Evolutionary conservation across 441 rosid genomes (phyloP).

Genomic region (Euphorbia schlechtendalii): DNA sequence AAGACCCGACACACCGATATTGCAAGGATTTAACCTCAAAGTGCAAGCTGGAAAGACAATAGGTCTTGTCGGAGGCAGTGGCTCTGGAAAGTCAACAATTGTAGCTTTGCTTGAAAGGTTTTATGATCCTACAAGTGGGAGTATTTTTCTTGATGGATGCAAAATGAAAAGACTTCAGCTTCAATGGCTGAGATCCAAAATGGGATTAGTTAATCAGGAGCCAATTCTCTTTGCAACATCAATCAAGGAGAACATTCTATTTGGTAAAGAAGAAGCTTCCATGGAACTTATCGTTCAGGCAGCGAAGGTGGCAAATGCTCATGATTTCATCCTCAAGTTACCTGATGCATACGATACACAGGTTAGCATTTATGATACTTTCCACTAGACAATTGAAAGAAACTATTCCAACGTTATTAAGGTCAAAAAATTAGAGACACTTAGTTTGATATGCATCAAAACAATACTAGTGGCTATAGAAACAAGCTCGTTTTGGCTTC

Average conservation of each 20-base stretch:
- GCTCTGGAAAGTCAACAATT: conserved; percentile 55
- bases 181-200: conserved; percentile 57
- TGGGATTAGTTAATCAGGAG: conserved; percentile 62
- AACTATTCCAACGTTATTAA: background rate
- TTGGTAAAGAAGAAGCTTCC: conserved; percentile 52
- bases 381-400: background rate
- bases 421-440: background rate
- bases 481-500: background rate
- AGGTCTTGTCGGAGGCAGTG: conserved; percentile 59
- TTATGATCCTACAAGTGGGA: conserved; percentile 46
- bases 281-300: conserved; percentile 40
- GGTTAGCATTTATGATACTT: conserved; percentile 23
- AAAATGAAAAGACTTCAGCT: conserved; percentile 46
- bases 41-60: conserved; percentile 47
- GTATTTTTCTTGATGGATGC: conserved; percentile 42
- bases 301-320: conserved; percentile 51
- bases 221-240: conserved; percentile 58
- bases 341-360: conserved; percentile 56
- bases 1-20: conserved; percentile 38
- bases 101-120: conserved; percentile 55
- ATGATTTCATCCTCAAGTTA: conserved; percentile 53
- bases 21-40: conserved; percentile 43
- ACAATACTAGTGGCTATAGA: background rate
- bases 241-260: conserved; percentile 49
- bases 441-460: background rate